Percentiles rank a stretch among this genome's conserved stretches.
Conservation (phyloP, 805 yeast genomes). For the Metschnikowia proteae region DNA sequence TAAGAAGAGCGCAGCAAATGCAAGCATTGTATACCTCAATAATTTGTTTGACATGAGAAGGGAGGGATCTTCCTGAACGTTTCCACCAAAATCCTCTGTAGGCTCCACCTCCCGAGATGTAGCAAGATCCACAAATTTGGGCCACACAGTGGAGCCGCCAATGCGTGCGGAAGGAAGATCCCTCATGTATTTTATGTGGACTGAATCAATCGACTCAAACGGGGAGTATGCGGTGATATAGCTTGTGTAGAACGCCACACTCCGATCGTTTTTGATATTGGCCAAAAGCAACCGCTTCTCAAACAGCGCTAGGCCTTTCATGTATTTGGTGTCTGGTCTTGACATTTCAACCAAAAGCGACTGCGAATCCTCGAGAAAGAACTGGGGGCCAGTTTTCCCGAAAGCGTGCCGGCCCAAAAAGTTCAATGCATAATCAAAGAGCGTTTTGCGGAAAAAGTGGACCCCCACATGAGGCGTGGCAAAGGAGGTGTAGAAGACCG, state of each 20-base stretch:
- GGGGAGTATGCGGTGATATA: slow-evolving; percentile 73
- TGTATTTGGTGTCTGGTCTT: slow-evolving; percentile 47
- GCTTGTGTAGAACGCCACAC: slow-evolving; percentile 84
- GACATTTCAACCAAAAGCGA: slow-evolving; percentile 50
- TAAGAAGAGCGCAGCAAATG: slow-evolving; percentile 25
- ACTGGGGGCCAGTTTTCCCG: slow-evolving; percentile 36
- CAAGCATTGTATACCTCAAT: slow-evolving; percentile 23
- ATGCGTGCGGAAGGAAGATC: slow-evolving; percentile 41
- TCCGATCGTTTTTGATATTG: slow-evolving; percentile 75
- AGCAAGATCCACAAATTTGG: slow-evolving; percentile 51
- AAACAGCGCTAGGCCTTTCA: slow-evolving; percentile 55
- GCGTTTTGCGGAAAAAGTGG: slow-evolving; percentile 30
- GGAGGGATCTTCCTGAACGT: slow-evolving; percentile 38
- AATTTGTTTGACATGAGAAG: slow-evolving; percentile 28
- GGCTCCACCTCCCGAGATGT: slow-evolving; percentile 22
- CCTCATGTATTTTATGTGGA: slow-evolving; percentile 46
- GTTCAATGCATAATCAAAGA: slow-evolving; percentile 34
- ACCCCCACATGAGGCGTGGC: slow-evolving; percentile 62
- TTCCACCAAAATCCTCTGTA: slow-evolving; percentile 17
- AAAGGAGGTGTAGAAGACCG: slow-evolving; percentile 52
- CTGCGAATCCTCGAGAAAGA: slow-evolving; percentile 38
- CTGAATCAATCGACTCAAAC: slow-evolving; percentile 52
- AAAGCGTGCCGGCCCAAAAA: slow-evolving; percentile 31
- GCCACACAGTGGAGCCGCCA: slow-evolving; percentile 36
- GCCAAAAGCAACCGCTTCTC: slow-evolving; percentile 59